phyloP scores from a whole-genome alignment of 2,329 filamentous ascomycete species.

The Tolypocladium ophioglossoides region DNA sequence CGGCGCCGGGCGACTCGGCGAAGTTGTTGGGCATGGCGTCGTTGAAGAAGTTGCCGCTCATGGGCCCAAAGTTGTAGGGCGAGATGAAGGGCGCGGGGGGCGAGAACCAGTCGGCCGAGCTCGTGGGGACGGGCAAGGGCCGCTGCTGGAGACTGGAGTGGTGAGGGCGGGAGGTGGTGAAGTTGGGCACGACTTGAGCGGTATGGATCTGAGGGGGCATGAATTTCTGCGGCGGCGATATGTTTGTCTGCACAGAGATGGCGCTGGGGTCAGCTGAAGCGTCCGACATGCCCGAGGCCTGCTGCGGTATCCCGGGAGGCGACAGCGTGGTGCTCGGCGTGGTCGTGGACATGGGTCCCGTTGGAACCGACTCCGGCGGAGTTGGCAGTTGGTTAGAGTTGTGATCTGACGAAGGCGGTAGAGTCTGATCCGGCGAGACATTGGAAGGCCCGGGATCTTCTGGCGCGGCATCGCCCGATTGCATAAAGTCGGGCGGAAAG shows the following conservation, averaged over 20 bases:
- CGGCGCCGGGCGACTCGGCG: conserved; percentile 16
- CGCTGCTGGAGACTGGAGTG: conserved; percentile 27
- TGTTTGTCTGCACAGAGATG: conserved; percentile 15
- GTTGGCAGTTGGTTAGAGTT: conserved; percentile 27
- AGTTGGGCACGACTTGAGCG: conserved; percentile 5
- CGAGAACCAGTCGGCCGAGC: conserved; percentile 41
- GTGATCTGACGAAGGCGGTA: conserved; percentile 17
- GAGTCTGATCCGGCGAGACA: conserved; percentile 15
- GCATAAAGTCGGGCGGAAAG: conserved; percentile 46
- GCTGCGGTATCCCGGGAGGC: conserved; percentile 24
- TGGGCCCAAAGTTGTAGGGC: conserved; percentile 36
- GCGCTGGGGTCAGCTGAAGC: conserved; percentile 14
- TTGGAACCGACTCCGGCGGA: conserved; percentile 31
- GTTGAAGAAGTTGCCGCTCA: conserved; percentile 32
- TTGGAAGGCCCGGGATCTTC: conserved; percentile 25
- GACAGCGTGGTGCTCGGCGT: conserved; percentile 24
- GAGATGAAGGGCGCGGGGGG: conserved; percentile 42
- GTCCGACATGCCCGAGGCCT: conserved; percentile 15
- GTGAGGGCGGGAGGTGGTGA: conserved; percentile 21
- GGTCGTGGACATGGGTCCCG: conserved; percentile 17
- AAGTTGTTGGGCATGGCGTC: conserved; percentile 20
- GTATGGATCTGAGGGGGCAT: conserved; percentile 5
- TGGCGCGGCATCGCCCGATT: conserved; percentile 18
- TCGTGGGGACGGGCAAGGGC: conserved; percentile 29
- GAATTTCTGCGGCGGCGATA: conserved; percentile 21